Evolutionary conservation across 148 eudicot species (phyloP), one percentile per base, ranked within the genome.

Genomic region (Nyssa sinensis): DNA sequence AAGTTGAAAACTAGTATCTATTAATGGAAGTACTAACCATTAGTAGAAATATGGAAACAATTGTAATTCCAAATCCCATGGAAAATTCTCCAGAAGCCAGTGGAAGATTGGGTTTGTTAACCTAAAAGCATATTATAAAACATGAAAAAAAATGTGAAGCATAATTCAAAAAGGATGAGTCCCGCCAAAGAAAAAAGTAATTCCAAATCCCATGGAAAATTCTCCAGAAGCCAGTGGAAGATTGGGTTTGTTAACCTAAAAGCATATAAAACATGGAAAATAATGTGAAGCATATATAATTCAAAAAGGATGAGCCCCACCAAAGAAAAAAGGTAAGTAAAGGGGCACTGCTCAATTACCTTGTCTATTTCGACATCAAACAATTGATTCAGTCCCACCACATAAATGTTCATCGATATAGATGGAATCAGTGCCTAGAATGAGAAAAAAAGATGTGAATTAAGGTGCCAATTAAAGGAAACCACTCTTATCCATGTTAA

Each of bases 281-380:
- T 4, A 35, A 35, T 35, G 7, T 35, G 39, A 35, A 35, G 8
- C 8, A n/a, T n/a, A n/a, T n/a, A 35, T 35, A 9, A 35, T 4
- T 4, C 8, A 35, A 9, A 35, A 4, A 35, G 39, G 39, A 9
- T 35, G 39, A 35, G 39, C 7, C 44, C 7, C 44, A 39, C 11
- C 44, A 39, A 39, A 39, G 8, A 39, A 9, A 3, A 39, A n/a
- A n/a, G n/a, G n/a, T n/a, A n/a, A n/a, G n/a, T n/a, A n/a, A n/a
- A n/a, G 39, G 5, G 5, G 8, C 39, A 35, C 5, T 23, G 32
- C 28, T 30, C 11, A 51, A 73, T 67, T 41, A 86, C 86, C 89
- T 83, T 86, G 72, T 86, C 84, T 83, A 81, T 86, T 0, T 79
- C 83, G n/a, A 70, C 44, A 60, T 31, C 78, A 61, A 75, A 70